Conservation (phyloP, 768 basidiomycete species). For the Xerocomellus dryophilus region DNA sequence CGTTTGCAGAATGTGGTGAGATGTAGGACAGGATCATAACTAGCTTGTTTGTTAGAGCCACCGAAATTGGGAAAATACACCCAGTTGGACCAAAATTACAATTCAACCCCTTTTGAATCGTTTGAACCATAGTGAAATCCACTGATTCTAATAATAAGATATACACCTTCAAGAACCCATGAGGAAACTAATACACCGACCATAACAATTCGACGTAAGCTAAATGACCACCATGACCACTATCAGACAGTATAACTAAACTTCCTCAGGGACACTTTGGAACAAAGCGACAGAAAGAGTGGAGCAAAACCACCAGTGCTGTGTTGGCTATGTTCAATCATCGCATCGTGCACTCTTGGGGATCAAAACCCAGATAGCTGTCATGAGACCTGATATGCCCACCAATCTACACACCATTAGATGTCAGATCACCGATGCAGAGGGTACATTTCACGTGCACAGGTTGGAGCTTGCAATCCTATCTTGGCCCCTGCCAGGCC, state of each 20-base stretch:
- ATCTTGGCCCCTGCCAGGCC: conserved; percentile 45
- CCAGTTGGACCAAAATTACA: neutral
- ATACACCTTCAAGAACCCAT: neutral
- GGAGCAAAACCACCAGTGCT: neutral
- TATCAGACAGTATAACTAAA: neutral
- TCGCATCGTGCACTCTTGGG: conserved; percentile 21
- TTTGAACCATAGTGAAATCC: neutral
- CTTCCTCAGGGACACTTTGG: neutral
- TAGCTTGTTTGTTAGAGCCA: neutral
- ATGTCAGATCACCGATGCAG: neutral
- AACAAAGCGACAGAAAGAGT: neutral
- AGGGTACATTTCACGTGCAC: conserved; percentile 36
- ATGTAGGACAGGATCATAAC: conserved; percentile 38
- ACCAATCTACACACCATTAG: conserved; percentile 19
- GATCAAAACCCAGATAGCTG: conserved; percentile 38
- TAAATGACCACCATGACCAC: neutral
- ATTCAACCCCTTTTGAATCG: neutral
- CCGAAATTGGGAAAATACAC: too few species aligned
- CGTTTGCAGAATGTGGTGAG: conserved; percentile 51
- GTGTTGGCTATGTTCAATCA: neutral
- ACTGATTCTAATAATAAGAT: neutral
- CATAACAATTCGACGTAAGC: neutral
- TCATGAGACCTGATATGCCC: conserved; percentile 39
- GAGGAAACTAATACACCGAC: neutral
- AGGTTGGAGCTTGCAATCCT: conserved; percentile 48